Base-by-base conservation (phyloP, 345 rosid genomes). In the Corchorus capsularis region DNA sequence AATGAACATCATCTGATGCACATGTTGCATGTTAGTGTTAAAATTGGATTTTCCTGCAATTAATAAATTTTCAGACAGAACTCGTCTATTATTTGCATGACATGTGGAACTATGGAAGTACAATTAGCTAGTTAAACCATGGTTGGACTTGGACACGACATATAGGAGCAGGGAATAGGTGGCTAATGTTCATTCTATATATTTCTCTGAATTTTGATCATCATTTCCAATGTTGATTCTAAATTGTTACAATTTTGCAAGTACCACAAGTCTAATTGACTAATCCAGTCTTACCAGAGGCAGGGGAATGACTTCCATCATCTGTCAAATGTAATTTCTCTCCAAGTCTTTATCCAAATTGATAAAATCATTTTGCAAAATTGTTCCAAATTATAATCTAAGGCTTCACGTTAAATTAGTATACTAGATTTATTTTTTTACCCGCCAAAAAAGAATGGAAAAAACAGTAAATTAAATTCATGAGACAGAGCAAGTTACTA, bases 1-100 rank as follows among this genome's bases (percentile, higher is more conserved):
- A 8, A 84, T 57, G 70, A 91, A 82, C 93, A 85, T 86, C 1
- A 86, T 67, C 90, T 87, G 81, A 45, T 71, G 20, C 60, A 73
- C 8, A 76, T 41, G 53, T 65, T 43, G 34, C 69, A 43, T n/a
- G 50, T 12, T 39, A 8, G 27, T 27, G 56, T 22, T 32, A 27
- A 15, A 47, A 27, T 14, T 10, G 49, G 17, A 68, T 27, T 27
- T 27, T n/a, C n/a, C n/a, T n/a, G n/a, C n/a, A n/a, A n/a, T n/a
- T n/a, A n/a, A n/a, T n/a, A n/a, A n/a, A n/a, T n/a, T n/a, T n/a
- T n/a, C n/a, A n/a, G n/a, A n/a, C n/a, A n/a, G n/a, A n/a, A n/a
- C 27, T 27, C 1, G 27, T 27, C 27, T 27, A 27, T 27, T 27
- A 27, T 27, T 27, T 27, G 27, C 27, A 27, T 27, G 27, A 27